Base-by-base conservation (phyloP, 345 rosid genomes). In the Pugionium dolabratum region DNA sequence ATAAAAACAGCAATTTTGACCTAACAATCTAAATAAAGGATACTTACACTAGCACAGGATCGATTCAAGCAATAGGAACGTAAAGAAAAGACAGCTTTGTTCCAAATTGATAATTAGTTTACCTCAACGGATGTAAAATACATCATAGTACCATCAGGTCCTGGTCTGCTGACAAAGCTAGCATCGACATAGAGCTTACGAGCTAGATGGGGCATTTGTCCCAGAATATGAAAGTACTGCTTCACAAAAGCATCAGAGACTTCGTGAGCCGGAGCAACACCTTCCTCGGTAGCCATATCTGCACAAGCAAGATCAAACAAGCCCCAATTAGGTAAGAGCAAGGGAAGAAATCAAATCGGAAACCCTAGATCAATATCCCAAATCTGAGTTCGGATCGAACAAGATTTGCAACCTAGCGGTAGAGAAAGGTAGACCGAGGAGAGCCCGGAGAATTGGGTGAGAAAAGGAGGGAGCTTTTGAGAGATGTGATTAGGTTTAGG, bases 261-360 rank as follows among this genome's bases (percentile, higher is more conserved):
- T 2, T 11, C 39, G 37, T 67, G 2, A 18, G 77, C 35, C 29
- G 48, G 0, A 35, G 1, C 64, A 67, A 11, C 73, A 64, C 8
- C 72, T 66, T 67, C 78, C 73, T 61, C 73, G 59, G 77, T 48
- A 62, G 78, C 64, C 78, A 74, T 74, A 67, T 54, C 78, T 67
- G 47, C 64, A 45, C 51, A 67, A 60, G 29, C 29, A 72, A 18
- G 62, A 54, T 51, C 42, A 64, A 44, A 32, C 42, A 18, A 18
- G 18, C 18, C 18, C 18, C 18, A 18, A 18, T 18, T 18, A 18
- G 18, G 18, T 18, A 18, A 18, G 18, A 18, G 18, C 18, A 18
- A 18, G 18, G 18, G 18, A 18, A 18, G 36, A 44, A 53, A 30
- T 62, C 46, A 52, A 11, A 49, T 49, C 50, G 9, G 32, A 51